Conservation (phyloP, 768 basidiomycete species). For the Tylopilus felleus region DNA sequence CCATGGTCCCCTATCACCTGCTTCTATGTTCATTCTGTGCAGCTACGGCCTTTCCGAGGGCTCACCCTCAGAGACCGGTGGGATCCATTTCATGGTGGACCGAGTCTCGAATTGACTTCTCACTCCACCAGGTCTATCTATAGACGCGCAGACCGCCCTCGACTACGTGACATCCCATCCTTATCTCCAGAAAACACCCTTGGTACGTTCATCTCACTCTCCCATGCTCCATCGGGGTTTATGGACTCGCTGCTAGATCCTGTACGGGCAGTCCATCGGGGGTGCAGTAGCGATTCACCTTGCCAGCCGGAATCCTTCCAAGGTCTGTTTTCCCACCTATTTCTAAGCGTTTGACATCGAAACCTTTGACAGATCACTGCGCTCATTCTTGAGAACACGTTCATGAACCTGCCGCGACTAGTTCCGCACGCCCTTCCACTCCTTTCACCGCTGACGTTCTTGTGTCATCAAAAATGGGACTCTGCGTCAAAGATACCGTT, state of each 20-base stretch:
- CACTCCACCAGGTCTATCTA: constrained; percentile 54
- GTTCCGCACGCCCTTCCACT: constrained; percentile 79
- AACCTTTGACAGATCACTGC: constrained; percentile 54
- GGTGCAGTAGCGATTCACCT: constrained; percentile 92
- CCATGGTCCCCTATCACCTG: too few species aligned
- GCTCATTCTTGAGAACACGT: constrained; percentile 91
- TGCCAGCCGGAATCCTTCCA: constrained; percentile 68
- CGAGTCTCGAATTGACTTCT: background rate
- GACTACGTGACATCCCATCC: constrained; percentile 70
- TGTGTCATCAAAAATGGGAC: constrained; percentile 89
- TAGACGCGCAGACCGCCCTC: constrained; percentile 82
- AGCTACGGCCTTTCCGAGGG: constrained; percentile 92
- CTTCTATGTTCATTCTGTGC: background rate
- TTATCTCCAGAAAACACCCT: constrained; percentile 56
- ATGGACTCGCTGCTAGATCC: constrained; percentile 41
- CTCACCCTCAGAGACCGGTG: constrained; percentile 79
- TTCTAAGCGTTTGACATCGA: background rate
- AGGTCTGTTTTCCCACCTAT: constrained; percentile 38
- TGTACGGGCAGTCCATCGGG: constrained; percentile 87
- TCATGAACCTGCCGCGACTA: constrained; percentile 76
- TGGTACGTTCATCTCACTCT: constrained; percentile 44
- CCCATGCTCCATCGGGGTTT: background rate
- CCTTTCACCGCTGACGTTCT: constrained; percentile 68
- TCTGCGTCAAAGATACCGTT: constrained; percentile 61
- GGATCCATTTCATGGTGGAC: background rate